Evolutionary conservation across 2,329 filamentous ascomycete species (phyloP).

Genomic region (Pseudogymnoascus sp.): DNA sequence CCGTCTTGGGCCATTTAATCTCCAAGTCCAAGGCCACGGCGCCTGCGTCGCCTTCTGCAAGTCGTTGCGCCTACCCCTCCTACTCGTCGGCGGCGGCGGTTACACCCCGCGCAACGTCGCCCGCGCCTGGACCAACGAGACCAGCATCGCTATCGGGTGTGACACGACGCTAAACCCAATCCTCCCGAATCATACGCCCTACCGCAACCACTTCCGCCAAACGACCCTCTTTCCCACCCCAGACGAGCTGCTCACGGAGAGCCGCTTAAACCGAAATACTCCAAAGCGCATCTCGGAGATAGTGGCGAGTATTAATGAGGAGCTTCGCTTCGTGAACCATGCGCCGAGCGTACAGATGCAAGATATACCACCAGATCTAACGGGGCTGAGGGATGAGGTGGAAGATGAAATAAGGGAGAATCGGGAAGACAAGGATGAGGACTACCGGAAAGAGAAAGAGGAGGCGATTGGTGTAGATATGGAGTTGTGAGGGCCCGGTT

Average conservation of each 20-base stretch:
- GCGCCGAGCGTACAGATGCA: conserved; percentile 84
- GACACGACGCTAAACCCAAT: conserved; percentile 60
- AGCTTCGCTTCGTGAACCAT: conserved; percentile 74
- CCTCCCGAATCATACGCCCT: conserved; percentile 73
- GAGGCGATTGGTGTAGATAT: conserved; percentile 49
- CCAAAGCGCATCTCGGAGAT: conserved; percentile 68
- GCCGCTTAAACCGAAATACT: conserved; percentile 66
- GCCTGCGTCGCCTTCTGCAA: conserved; percentile 88
- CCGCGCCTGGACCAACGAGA: conserved; percentile 94
- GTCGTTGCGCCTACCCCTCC: conserved; percentile 66
- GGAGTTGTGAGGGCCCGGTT: conserved; percentile 34
- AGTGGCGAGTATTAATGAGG: conserved; percentile 70
- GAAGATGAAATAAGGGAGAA: conserved; percentile 61
- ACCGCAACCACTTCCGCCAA: conserved; percentile 80
- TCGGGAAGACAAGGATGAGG: conserved; percentile 49
- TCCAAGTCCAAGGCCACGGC: conserved; percentile 91
- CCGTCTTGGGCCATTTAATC: conserved; percentile 87
- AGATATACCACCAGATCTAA: conserved; percentile 69
- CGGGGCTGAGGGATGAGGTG: conserved; percentile 58
- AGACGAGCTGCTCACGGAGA: conserved; percentile 59
- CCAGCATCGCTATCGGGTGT: conserved; percentile 74
- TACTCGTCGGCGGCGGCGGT: conserved; percentile 88
- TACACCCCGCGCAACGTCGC: conserved; percentile 97
- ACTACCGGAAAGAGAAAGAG: conserved; percentile 44
- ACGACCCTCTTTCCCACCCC: conserved; percentile 79